A percentile compares a stretch with the other conserved stretches of the same genome.
Conservation (phyloP, 2,329 filamentous ascomycete genomes). For the Exserohilum turcica region DNA sequence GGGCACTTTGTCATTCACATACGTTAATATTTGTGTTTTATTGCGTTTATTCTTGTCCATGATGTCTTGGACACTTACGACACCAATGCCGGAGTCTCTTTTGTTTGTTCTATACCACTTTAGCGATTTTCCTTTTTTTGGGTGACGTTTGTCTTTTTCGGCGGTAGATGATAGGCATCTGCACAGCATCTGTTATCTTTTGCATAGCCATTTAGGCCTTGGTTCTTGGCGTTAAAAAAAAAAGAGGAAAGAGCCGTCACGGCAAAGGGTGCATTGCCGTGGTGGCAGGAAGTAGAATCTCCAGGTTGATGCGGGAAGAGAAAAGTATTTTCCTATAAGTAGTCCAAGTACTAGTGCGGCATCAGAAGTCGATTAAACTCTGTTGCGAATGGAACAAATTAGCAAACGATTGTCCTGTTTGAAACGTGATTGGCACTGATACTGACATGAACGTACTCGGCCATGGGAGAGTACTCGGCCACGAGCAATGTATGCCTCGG, state of each 20-base stretch:
- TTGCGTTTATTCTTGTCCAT: conserved; percentile 24
- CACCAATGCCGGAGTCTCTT: conserved; percentile 36
- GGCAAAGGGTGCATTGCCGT: conserved; percentile 16
- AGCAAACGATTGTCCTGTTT: background rate
- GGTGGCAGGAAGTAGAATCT: conserved; percentile 15
- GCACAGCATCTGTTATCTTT: conserved; percentile 12
- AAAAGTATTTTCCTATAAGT: conserved; percentile 23
- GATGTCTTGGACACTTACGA: conserved; percentile 39
- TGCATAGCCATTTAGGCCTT: conserved; percentile 11
- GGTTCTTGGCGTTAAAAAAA: conserved; percentile 17
- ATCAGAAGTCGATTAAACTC: conserved; percentile 7
- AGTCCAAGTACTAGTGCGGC: conserved; percentile 11
- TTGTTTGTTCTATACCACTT: conserved; percentile 47
- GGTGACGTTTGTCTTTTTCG: conserved; percentile 49
- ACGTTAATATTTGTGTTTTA: conserved; percentile 30
- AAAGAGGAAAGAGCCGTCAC: conserved; percentile 12
- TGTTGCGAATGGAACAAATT: conserved; percentile 15
- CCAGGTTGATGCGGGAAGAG: conserved; percentile 4
- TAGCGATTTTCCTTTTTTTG: conserved; percentile 66
- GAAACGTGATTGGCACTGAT: background rate
- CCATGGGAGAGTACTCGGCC: background rate
- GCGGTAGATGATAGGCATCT: conserved; percentile 11
- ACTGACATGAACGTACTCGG: no score
- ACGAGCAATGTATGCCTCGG: background rate
- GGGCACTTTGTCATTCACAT: conserved; percentile 26